A percentile compares a stretch with the other conserved stretches of the same genome.
Evolutionary conservation across 2,329 filamentous ascomycete species (phyloP).

Genomic region (Fusarium chaquense): DNA sequence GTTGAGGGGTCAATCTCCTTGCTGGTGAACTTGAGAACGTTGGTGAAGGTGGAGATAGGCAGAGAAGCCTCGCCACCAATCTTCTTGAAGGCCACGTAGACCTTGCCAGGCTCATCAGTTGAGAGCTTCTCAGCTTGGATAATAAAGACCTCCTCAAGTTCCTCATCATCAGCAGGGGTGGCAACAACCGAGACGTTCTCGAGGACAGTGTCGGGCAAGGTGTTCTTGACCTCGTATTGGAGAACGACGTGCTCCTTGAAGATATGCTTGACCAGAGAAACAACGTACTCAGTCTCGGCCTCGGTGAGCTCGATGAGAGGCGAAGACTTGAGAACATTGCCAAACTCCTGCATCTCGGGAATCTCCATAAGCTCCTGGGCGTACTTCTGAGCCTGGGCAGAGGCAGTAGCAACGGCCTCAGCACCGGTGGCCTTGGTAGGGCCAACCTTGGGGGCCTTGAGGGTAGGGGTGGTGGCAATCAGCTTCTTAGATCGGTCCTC

Average conservation of each 20-base stretch:
- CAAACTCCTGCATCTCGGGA: constrained; percentile 91
- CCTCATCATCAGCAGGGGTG: constrained; percentile 83
- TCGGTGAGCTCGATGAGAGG: constrained; percentile 89
- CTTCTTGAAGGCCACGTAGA: constrained; percentile 96
- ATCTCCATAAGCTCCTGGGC: constrained; percentile 88
- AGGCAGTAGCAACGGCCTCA: constrained; percentile 80
- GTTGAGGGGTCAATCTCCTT: constrained; percentile 98
- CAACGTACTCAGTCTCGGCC: constrained; percentile 97
- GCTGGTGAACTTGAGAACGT: constrained; percentile 94
- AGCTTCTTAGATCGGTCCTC: constrained; percentile 98
- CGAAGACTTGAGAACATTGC: constrained; percentile 91
- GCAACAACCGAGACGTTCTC: constrained; percentile 89
- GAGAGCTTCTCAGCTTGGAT: constrained; percentile 85
- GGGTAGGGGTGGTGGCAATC: constrained; percentile 88
- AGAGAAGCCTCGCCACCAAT: constrained; percentile 79
- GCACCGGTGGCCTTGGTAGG: constrained; percentile 79
- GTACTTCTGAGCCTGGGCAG: constrained; percentile 87
- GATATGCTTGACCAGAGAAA: constrained; percentile 92
- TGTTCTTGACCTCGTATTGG: constrained; percentile 98
- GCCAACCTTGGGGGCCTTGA: constrained; percentile 90
- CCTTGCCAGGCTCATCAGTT: constrained; percentile 88
- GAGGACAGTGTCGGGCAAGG: constrained; percentile 87
- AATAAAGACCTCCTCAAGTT: constrained; percentile 91
- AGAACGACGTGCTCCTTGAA: constrained; percentile 98
- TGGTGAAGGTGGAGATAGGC: constrained; percentile 85